Evolutionary conservation across 2,329 filamentous ascomycete genomes (phyloP).

Genomic region (Penicillium freii): DNA sequence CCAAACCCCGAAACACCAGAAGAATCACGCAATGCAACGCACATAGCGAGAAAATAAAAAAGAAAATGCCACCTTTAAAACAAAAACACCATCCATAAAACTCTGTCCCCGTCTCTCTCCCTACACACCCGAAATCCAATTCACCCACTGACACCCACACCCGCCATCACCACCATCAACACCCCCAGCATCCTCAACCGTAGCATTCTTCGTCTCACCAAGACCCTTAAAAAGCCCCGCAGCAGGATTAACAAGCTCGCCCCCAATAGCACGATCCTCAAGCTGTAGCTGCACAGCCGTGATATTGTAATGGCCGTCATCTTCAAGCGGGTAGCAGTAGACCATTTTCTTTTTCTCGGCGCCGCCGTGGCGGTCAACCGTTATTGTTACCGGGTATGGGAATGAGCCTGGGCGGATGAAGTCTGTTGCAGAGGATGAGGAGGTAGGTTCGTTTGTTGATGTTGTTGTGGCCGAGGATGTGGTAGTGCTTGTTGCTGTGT

Average conservation of each 20-base stretch:
- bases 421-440: conserved; percentile 42
- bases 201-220: conserved; percentile 1
- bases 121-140: conserved; percentile 40
- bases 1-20: not conserved
- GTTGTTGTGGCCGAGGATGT: conserved; percentile 17
- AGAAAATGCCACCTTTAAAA: too few species aligned
- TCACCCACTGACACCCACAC: conserved; percentile 60
- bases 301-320: conserved; percentile 46
- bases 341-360: conserved; percentile 53
- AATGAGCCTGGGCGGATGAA: conserved; percentile 57
- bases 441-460: conserved; percentile 17
- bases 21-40: not conserved
- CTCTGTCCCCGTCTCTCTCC: too few species aligned
- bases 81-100: too few species aligned
- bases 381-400: conserved; percentile 60
- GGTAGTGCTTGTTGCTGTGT: conserved; percentile 9
- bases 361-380: conserved; percentile 61
- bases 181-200: conserved; percentile 38
- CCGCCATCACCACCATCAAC: conserved; percentile 61
- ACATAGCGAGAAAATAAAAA: too few species aligned
- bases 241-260: conserved; percentile 52
- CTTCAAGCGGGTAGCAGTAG: conserved; percentile 60
- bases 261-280: conserved; percentile 54
- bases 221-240: conserved; percentile 43
- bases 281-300: conserved; percentile 48